Conservation (phyloP, 73 alveolate species). For the Stentor roeselii region DNA sequence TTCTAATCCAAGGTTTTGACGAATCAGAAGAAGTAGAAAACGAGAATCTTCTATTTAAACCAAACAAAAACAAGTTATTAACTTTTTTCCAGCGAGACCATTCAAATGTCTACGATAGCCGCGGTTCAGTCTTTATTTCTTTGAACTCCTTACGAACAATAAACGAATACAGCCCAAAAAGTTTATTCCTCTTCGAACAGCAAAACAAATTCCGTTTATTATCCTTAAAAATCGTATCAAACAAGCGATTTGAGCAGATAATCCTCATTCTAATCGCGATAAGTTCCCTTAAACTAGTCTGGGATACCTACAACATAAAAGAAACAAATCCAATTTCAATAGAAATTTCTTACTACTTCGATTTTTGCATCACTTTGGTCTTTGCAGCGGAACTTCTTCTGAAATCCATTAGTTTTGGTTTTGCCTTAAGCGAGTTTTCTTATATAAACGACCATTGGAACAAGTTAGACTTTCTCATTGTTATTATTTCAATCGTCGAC, state of each 20-base stretch:
- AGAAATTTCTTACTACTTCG: constrained; percentile 36
- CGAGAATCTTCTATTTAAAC: neutral
- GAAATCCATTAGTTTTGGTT: constrained; percentile 77
- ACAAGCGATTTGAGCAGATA: neutral
- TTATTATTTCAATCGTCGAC: constrained; percentile 39
- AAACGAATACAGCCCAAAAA: neutral
- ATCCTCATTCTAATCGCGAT: constrained; percentile 3
- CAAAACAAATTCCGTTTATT: neutral
- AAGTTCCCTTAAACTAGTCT: constrained; percentile 32
- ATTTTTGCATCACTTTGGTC: constrained; percentile 41
- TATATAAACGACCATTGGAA: constrained; percentile 68
- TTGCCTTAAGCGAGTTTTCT: constrained; percentile 55
- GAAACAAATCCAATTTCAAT: constrained; percentile 11
- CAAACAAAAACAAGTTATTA: neutral
- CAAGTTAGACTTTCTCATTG: constrained; percentile 50
- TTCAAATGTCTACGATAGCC: constrained; percentile 38
- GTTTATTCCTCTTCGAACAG: neutral
- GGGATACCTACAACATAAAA: constrained; percentile 45
- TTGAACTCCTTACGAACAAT: neutral
- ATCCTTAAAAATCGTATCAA: neutral
- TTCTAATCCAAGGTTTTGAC: constrained; percentile 84
- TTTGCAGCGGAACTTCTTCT: constrained; percentile 57
- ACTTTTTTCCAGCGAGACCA: neutral
- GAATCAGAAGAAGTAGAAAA: neutral
- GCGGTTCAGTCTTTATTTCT: neutral